Evolutionary conservation across 768 basidiomycete genomes (phyloP).

Genomic region (Pleurotus tuoliensis): DNA sequence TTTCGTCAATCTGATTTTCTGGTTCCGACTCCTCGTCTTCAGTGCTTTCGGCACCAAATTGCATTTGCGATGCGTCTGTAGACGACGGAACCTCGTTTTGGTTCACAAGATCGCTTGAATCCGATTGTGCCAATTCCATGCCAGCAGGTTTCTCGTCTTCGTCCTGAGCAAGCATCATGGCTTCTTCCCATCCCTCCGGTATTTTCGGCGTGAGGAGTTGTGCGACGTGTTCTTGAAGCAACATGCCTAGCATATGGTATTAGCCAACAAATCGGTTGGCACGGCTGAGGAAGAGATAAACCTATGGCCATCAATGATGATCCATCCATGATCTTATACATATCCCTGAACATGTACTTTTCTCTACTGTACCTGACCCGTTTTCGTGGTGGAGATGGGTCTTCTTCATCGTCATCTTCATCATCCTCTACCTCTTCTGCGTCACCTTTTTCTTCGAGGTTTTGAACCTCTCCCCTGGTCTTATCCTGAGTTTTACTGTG

Average conservation of each 20-base stretch:
- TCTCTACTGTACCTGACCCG: slow-evolving; percentile 13
- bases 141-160: not conserved
- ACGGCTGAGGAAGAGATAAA: not conserved
- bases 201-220: slow-evolving; percentile 33
- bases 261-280: not conserved
- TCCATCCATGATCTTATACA: slow-evolving; percentile 76
- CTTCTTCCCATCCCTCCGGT: slow-evolving; percentile 46
- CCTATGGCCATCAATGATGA: slow-evolving; percentile 64
- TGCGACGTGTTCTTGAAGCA: slow-evolving; percentile 64
- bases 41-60: not conserved
- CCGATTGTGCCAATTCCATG: no score
- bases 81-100: not conserved
- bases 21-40: not conserved
- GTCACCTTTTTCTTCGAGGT: slow-evolving; percentile 8
- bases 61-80: not conserved
- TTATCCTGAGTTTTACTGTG: slow-evolving; percentile 10
- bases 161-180: slow-evolving; percentile 12
- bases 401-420: slow-evolving; percentile 16
- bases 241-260: slow-evolving; percentile 43
- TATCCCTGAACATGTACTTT: slow-evolving; percentile 40
- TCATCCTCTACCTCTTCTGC: slow-evolving; percentile 1
- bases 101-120: not conserved
- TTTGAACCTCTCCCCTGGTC: not conserved
- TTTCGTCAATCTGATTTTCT: not conserved
- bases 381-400: slow-evolving; percentile 7